Evolutionary conservation across 768 basidiomycete genomes (phyloP), one percentile per base, ranked within the genome.

Genomic region (Gymnopilus junonius): DNA sequence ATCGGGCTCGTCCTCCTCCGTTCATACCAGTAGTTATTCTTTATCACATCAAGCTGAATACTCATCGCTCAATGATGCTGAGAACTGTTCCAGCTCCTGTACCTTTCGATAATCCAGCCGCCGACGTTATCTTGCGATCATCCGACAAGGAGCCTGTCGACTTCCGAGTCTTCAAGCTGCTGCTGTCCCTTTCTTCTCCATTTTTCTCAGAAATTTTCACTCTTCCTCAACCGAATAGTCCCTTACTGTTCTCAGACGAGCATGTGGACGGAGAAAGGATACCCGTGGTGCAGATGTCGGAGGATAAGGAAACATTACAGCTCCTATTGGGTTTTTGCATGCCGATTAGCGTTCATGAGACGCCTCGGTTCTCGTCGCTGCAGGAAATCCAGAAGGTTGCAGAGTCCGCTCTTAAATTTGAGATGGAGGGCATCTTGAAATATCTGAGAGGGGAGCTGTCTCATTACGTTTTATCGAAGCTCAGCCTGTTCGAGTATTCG

Each of bases 151-250:
- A 71, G 50, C 78, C 78, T 17, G 73, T 78, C 57, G 77, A 80
- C 72, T 88, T 87, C 73, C 79, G 79, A 62, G 81, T 85, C 58
- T 84, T 84, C 78, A 85, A 84, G 65, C 65, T 81, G 40, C 74
- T 89, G 58, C 76, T 90, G 11, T 79, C 83, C 17, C 68, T 86
- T 15, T 82, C 85, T 0, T 90, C 89, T 10, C 78, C 83, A 4
- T 82, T 89, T 70, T 89, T 89, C 65, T 76, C 77, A 51, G 77
- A 80, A 64, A 83, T 87, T 76, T 83, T 89, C 65, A 77, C 80
- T 8, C 71, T 88, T 27, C 87, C 87, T 25, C 78, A 79, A 65
- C 79, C 85, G 1, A 58, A 72, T 21, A 60, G 58, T 20, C 62
- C 71, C 12, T 62, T 69, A 10, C 25, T 61, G 8, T 75, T 76